Base-by-base conservation (phyloP, 768 basidiomycete genomes). In the Melanogaster broomeanus region DNA sequence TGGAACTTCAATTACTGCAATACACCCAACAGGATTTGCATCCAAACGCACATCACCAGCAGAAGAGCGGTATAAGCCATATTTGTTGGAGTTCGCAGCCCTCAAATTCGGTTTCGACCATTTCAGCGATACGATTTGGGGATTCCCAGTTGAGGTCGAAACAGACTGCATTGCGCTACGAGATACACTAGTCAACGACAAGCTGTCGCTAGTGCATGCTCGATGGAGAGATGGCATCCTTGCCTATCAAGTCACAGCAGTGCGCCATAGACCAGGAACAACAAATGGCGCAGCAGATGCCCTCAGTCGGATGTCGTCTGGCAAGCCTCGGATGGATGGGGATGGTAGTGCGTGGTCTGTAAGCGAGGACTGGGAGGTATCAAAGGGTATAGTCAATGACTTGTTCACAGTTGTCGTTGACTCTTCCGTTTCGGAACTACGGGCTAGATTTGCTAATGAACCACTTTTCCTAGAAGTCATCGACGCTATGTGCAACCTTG, bases 271-370 rank as follows among this genome's bases (percentile, higher is more conserved):
- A 4, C 57, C 62, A 0, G 64, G 68, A 0, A 41, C 15, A 15
- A 39, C 54, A 4, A 72, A 71, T 30, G 31, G 52, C 3, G 64
- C 67, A 0, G 68, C 66, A 13, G 71, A 74, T 43, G 65, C 65
- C 0, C 35, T 74, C 3, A 74, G 70, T 37, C 8, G 63, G 21
- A 45, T 52, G 34, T 52, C 18, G 30, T 67, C 65, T 38, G 64
- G 53, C 0, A 0, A 12, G 15, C 18, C 35, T 42, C 38, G 40
- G 10, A 38, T 10, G 4, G 44, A 42, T 3, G 64, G 56, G 0
- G 69, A 74, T 38, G 64, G 71, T 0, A 66, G 62, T 33, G 53
- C 60, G 11, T 74, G 71, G 70, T 51, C 57, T 6, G 70, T 74
- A 6, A 49, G 48, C 16, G 46, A 59, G 34, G 70, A 72, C 19